These are phyloP conservation scores for Salvia sclarea DNA, from an alignment of 305 asterid genomes.

Conservation along the genomic window DNA sequence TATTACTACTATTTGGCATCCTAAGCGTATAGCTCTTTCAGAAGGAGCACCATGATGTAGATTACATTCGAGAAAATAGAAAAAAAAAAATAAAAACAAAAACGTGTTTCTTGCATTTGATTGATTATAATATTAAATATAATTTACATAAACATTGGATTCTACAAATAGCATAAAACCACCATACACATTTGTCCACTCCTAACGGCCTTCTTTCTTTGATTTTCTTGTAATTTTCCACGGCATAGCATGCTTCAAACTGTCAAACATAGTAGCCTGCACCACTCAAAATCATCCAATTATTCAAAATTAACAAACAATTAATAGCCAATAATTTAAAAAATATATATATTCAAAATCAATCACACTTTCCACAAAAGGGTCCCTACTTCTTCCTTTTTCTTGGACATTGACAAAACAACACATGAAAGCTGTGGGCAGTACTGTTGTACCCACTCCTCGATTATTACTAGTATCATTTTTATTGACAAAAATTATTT, in stretches of 20 bases:
- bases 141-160: conserved; percentile 19
- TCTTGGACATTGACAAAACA: conserved; percentile 31
- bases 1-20: too few relatives aligned
- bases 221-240: conserved; percentile 59
- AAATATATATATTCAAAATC: conserved; percentile 7
- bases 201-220: conserved; percentile 31
- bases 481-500: conserved; percentile 19
- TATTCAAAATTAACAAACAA: neutral
- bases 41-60: neutral
- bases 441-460: conserved; percentile 30
- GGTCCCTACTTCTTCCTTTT: conserved; percentile 4
- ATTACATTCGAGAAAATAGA: too few relatives aligned
- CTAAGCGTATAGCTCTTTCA: neutral
- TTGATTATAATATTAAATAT: too few relatives aligned
- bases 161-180: neutral
- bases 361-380: neutral
- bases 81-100: neutral
- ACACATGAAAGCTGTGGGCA: conserved; percentile 27
- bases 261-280: conserved; percentile 48
- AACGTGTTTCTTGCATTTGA: neutral
- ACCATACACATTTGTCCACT: neutral
- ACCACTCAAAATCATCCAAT: neutral
- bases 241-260: conserved; percentile 59
- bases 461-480: too few relatives aligned
- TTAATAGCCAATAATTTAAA: neutral